Evolutionary conservation across 1,139 yeast genomes (phyloP).

Genomic region (Keqinozyma sinolaborantium): DNA sequence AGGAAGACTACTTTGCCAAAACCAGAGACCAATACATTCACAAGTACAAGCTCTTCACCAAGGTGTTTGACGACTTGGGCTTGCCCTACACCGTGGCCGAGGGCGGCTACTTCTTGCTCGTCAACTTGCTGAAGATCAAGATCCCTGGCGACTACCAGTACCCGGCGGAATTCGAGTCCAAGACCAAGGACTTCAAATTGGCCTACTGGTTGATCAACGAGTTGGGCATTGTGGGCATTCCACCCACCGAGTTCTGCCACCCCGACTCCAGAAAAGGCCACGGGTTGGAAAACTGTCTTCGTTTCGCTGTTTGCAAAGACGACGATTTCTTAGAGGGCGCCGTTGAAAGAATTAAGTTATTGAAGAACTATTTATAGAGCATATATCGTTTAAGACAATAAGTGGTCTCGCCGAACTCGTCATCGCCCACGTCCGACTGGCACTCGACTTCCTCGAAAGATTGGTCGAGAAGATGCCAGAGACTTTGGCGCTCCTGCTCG

Average conservation of each 20-base stretch:
- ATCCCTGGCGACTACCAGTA: conserved; percentile 68
- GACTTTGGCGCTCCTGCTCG: conserved; percentile 55
- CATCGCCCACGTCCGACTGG: conserved; percentile 58
- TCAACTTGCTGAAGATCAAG: conserved; percentile 77
- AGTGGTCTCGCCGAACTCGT: conserved; percentile 78
- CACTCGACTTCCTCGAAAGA: conserved; percentile 22
- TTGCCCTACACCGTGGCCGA: conserved; percentile 87
- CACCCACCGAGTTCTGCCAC: conserved; percentile 89
- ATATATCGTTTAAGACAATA: conserved; percentile 52
- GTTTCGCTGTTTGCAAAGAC: conserved; percentile 96
- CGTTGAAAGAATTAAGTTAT: conserved; percentile 63
- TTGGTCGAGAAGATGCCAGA: conserved; percentile 53
- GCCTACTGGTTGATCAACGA: conserved; percentile 93
- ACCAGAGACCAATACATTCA: conserved; percentile 64
- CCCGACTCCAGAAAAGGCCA: conserved; percentile 57
- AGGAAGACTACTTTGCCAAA: conserved; percentile 61
- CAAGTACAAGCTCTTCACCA: conserved; percentile 69
- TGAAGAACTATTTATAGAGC: conserved; percentile 56
- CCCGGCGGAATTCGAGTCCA: conserved; percentile 63
- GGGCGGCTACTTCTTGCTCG: conserved; percentile 91
- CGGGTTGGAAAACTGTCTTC: conserved; percentile 76
- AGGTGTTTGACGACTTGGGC: conserved; percentile 79
- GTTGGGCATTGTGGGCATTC: conserved; percentile 92
- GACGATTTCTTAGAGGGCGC: conserved; percentile 79
- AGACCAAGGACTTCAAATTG: conserved; percentile 80